Conservation (phyloP, 148 eudicot species). For the Rhododendron mucronatum region DNA sequence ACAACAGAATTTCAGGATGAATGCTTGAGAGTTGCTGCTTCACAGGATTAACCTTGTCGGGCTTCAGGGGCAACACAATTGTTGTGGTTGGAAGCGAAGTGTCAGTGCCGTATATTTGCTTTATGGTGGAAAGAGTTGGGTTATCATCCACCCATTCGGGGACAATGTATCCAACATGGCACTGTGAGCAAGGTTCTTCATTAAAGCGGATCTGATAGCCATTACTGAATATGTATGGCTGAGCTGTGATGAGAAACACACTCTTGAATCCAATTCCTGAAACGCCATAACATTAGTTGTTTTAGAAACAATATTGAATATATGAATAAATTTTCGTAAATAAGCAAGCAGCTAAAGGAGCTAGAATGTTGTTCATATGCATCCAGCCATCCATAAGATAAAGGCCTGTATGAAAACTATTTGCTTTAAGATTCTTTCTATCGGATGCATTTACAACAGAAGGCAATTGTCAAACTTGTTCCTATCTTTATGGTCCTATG, state of each 20-base stretch:
- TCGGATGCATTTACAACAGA: background rate
- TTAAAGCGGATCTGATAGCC: constrained; percentile 65
- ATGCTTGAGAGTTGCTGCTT: constrained; percentile 59
- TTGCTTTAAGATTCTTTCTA: background rate
- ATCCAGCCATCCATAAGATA: background rate
- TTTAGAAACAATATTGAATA: background rate
- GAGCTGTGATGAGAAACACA: constrained; percentile 60
- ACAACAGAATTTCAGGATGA: constrained; percentile 70
- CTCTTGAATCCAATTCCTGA: constrained; percentile 77
- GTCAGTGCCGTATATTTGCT: constrained; percentile 37
- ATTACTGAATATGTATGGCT: constrained; percentile 64
- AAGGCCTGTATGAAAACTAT: background rate
- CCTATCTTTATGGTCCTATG: background rate
- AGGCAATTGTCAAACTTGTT: background rate
- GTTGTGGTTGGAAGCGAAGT: constrained; percentile 55
- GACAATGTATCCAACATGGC: constrained; percentile 63
- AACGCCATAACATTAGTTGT: background rate
- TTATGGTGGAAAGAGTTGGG: constrained; percentile 44
- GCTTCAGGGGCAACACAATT: constrained; percentile 61
- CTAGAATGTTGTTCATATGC: background rate
- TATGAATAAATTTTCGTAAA: background rate
- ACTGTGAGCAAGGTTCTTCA: constrained; percentile 55
- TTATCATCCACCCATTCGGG: constrained; percentile 76
- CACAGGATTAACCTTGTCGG: constrained; percentile 52
- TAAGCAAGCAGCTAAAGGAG: background rate